These are phyloP conservation scores for Aureobasidium sp. DNA, from an alignment of 2,329 filamentous ascomycete genomes.

Conservation along the genomic window DNA sequence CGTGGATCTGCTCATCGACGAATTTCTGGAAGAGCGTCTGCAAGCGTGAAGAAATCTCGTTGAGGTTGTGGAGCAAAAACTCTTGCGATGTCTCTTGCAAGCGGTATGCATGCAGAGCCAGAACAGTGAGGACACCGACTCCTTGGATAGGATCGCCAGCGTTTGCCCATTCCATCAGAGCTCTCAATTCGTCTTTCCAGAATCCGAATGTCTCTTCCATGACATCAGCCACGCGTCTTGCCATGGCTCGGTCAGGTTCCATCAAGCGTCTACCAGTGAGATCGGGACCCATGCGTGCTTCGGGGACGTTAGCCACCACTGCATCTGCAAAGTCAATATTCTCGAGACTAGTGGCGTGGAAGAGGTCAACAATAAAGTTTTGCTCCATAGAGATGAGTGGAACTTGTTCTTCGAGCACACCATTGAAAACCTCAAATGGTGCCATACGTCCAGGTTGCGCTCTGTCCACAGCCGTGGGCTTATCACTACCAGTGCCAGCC, in stretches of 20 bases:
- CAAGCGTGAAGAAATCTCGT: slow-evolving; percentile 64
- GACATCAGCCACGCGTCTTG: slow-evolving; percentile 72
- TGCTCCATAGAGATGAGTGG: slow-evolving; percentile 87
- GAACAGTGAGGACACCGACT: slow-evolving; percentile 71
- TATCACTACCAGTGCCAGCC: slow-evolving; percentile 48
- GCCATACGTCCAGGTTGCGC: slow-evolving; percentile 58
- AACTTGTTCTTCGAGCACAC: slow-evolving; percentile 72
- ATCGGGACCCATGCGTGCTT: slow-evolving; percentile 60
- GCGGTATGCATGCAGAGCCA: slow-evolving; percentile 72
- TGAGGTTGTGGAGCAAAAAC: slow-evolving; percentile 71
- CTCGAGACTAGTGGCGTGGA: slow-evolving; percentile 83
- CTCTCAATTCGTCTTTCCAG: slow-evolving; percentile 70
- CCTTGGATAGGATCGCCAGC: slow-evolving; percentile 82
- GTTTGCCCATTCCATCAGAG: slow-evolving; percentile 76
- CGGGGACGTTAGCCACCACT: slow-evolving; percentile 59
- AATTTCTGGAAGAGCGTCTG: slow-evolving; percentile 77
- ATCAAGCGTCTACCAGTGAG: slow-evolving; percentile 68
- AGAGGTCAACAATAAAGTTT: slow-evolving; percentile 95
- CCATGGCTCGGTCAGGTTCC: slow-evolving; percentile 81
- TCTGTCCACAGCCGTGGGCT: slow-evolving; percentile 34
- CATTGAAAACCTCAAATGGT: slow-evolving; percentile 74
- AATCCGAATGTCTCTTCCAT: slow-evolving; percentile 88
- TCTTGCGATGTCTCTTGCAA: slow-evolving; percentile 90
- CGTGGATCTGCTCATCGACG: slow-evolving; percentile 87
- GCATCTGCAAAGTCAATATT: slow-evolving; percentile 77